These are phyloP conservation scores for Aureobasidium sp. DNA, from an alignment of 2,329 filamentous ascomycete genomes.

Conservation along the genomic window DNA sequence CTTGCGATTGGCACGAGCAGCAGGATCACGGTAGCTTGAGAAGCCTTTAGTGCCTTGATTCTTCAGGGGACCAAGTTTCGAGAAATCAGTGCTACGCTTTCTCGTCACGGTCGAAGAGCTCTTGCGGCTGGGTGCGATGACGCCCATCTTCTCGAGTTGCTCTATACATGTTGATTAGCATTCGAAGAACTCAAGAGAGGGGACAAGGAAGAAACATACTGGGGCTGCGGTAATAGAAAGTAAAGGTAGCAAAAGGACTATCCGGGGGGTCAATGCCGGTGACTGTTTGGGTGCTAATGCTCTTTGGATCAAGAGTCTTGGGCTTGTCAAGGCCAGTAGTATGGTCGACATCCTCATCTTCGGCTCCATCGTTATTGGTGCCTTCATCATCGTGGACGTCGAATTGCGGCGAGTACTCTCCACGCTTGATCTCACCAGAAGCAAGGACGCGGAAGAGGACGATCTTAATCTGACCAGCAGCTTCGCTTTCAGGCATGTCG, in stretches of 20 bases:
- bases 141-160: conserved; percentile 94
- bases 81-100: conserved; percentile 83
- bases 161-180: conserved; percentile 44
- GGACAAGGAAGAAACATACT: conserved; percentile 50
- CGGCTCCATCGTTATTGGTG: conserved; percentile 46
- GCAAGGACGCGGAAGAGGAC: conserved; percentile 92
- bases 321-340: conserved; percentile 97
- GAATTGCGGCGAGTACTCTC: conserved; percentile 96
- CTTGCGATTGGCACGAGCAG: conserved; percentile 47
- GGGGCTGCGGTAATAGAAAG: conserved; percentile 94
- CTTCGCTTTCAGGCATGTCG: conserved; percentile 80
- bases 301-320: conserved; percentile 90
- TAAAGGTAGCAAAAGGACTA: conserved; percentile 93
- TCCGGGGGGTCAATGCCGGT: conserved; percentile 94
- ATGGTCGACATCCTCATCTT: conserved; percentile 75
- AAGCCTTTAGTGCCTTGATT: conserved; percentile 78
- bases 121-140: conserved; percentile 56
- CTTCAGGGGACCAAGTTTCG: conserved; percentile 75
- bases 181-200: neutral
- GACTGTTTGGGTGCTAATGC: conserved; percentile 98
- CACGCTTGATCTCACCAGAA: conserved; percentile 93
- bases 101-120: conserved; percentile 44
- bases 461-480: conserved; percentile 95
- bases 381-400: conserved; percentile 87
- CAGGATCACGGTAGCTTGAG: conserved; percentile 60